A percentile compares a stretch with the other conserved stretches of the same genome.
Evolutionary conservation across 2,329 filamentous ascomycete species (phyloP).

Genomic region (Botrytis galanthina): DNA sequence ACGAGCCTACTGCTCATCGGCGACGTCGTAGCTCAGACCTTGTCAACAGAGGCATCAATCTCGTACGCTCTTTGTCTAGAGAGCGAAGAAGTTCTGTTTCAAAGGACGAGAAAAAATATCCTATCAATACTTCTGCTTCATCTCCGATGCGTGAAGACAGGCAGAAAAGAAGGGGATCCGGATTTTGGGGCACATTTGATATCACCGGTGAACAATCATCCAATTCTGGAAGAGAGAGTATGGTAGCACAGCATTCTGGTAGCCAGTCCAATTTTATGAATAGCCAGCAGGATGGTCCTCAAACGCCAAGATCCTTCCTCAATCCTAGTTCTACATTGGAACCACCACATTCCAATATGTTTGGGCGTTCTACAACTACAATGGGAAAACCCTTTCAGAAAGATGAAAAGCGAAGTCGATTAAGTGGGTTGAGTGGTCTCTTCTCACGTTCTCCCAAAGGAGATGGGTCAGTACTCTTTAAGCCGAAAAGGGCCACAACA

Average conservation of each 20-base stretch:
- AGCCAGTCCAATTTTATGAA: slow-evolving; percentile 33
- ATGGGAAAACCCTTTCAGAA: slow-evolving; percentile 1
- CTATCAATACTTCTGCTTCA: background rate
- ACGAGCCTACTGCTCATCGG: slow-evolving; percentile 1
- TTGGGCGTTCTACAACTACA: background rate
- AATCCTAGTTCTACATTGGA: background rate
- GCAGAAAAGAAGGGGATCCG: slow-evolving; percentile 42
- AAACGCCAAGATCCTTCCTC: background rate
- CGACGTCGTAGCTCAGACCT: slow-evolving; percentile 43
- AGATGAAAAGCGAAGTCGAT: slow-evolving; percentile 7
- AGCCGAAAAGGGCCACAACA: slow-evolving; percentile 14
- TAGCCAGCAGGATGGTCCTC: background rate
- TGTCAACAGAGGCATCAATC: slow-evolving; percentile 52
- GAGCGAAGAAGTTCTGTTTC: slow-evolving; percentile 31
- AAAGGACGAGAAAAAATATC: background rate
- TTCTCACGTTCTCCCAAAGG: slow-evolving; percentile 11
- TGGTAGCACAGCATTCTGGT: slow-evolving; percentile 34
- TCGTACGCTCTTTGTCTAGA: slow-evolving; percentile 37
- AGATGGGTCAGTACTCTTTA: slow-evolving; percentile 4
- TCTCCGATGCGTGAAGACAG: slow-evolving; percentile 30
- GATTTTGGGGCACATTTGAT: slow-evolving; percentile 36
- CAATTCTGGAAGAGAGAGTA: slow-evolving; percentile 33
- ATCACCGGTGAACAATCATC: slow-evolving; percentile 1
- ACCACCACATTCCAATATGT: background rate
- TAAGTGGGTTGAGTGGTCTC: slow-evolving; percentile 9